Conservation (phyloP, 2,329 filamentous ascomycete genomes). For the Phialophora verrucosa region DNA sequence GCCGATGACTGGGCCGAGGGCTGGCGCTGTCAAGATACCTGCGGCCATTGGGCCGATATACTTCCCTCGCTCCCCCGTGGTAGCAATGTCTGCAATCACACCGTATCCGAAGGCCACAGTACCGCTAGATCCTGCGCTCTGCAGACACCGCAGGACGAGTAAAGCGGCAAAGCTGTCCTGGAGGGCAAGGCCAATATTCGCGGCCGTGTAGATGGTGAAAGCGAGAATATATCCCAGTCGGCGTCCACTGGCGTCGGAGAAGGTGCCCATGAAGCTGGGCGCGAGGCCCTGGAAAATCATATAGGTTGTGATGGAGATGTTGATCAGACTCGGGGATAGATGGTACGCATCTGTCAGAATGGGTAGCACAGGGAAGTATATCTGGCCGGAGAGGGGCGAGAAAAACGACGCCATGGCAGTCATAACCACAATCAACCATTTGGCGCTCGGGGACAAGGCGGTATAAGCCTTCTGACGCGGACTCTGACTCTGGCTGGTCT, state of each 20-base stretch:
- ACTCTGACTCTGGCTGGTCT: neutral
- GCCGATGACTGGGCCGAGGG: constrained; percentile 59
- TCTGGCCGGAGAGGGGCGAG: constrained; percentile 58
- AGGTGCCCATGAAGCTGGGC: constrained; percentile 57
- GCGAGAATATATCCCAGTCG: constrained; percentile 57
- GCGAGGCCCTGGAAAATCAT: constrained; percentile 60
- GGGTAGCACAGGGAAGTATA: constrained; percentile 46
- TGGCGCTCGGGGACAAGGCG: constrained; percentile 41
- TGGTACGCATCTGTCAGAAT: constrained; percentile 15
- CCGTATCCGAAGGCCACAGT: constrained; percentile 51
- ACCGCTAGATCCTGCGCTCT: constrained; percentile 52
- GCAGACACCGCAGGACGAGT: constrained; percentile 49
- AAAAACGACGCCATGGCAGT: constrained; percentile 51
- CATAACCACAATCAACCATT: constrained; percentile 53
- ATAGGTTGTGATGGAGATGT: constrained; percentile 43
- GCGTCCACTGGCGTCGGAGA: constrained; percentile 57
- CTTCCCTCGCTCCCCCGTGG: constrained; percentile 48
- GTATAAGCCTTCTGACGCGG: constrained; percentile 23
- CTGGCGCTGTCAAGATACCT: constrained; percentile 49
- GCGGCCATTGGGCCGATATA: constrained; percentile 49
- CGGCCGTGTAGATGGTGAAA: constrained; percentile 51
- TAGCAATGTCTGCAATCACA: constrained; percentile 50
- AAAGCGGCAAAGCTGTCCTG: constrained; percentile 48
- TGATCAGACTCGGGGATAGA: constrained; percentile 26
- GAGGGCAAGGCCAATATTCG: constrained; percentile 50